Percentiles rank a stretch among this genome's conserved stretches.
These are phyloP conservation scores for Aspergillus sclerotiicarbonarius DNA, from an alignment of 495 filamentous ascomycete genomes.

Conservation along the genomic window DNA sequence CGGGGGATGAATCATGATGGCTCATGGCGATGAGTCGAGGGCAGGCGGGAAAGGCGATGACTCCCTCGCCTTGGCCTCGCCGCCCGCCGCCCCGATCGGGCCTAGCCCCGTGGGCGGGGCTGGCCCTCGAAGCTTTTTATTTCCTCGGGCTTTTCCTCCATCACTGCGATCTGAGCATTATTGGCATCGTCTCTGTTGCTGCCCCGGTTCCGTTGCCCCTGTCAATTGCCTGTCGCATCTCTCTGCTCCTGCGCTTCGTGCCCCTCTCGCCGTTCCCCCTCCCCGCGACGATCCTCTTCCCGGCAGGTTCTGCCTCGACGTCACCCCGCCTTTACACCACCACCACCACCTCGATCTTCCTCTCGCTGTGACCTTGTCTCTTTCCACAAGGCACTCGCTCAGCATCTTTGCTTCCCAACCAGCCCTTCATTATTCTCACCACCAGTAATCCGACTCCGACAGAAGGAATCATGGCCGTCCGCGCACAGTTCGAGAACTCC, in stretches of 20 bases:
- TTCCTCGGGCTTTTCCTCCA: constrained; percentile 13
- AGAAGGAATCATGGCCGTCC: constrained; percentile 63
- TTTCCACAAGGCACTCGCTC: background rate
- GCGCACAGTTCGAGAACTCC: constrained; percentile 94
- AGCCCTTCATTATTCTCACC: background rate
- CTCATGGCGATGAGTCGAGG: constrained; percentile 17
- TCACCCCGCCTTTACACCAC: constrained; percentile 16
- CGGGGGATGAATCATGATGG: constrained; percentile 14
- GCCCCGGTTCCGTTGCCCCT: background rate
- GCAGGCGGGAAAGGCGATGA: constrained; percentile 9
- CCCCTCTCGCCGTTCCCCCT: background rate
- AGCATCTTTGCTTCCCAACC: background rate
- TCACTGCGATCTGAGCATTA: background rate
- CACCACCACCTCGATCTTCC: constrained; percentile 4
- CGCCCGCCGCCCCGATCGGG: constrained; percentile 18
- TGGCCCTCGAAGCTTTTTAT: constrained; percentile 15
- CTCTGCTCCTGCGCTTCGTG: background rate
- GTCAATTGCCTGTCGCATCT: background rate
- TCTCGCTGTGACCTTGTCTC: background rate
- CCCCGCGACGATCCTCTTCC: background rate
- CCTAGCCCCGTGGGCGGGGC: constrained; percentile 18
- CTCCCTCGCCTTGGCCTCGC: constrained; percentile 5
- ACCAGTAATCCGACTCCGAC: background rate
- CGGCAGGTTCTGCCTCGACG: constrained; percentile 12
- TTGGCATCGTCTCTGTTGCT: background rate